Conservation (phyloP, 164 flowering plant species). For the Umbellularia californica region DNA sequence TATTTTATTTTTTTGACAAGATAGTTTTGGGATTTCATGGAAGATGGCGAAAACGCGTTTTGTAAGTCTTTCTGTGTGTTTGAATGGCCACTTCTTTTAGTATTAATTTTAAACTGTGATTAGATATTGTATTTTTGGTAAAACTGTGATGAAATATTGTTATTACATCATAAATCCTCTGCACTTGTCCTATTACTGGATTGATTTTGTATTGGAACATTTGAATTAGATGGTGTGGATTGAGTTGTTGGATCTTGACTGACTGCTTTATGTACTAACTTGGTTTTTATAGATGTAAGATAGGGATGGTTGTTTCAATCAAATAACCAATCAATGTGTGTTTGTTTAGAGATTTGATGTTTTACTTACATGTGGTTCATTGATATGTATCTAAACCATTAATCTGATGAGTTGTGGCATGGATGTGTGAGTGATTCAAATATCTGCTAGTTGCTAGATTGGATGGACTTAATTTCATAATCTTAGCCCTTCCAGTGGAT, state of each 20-base stretch:
- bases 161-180: background rate
- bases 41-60: conserved; percentile 16
- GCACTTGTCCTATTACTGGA: background rate
- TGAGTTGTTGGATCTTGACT: background rate
- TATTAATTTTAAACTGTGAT: background rate
- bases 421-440: too few relatives aligned
- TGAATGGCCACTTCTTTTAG: background rate
- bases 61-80: conserved; percentile 10
- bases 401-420: too few relatives aligned
- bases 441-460: too few relatives aligned
- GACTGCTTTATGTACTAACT: background rate
- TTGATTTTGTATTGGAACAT: background rate
- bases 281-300: background rate
- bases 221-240: background rate
- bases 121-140: too few relatives aligned
- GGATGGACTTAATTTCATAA: too few relatives aligned
- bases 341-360: too few relatives aligned
- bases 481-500: too few relatives aligned
- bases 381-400: too few relatives aligned
- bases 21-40: conserved; percentile 5
- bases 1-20: background rate
- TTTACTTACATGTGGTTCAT: too few relatives aligned
- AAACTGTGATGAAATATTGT: background rate
- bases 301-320: background rate
- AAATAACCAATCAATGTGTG: too few relatives aligned